Base-by-base conservation (phyloP, 805 yeast genomes). In the Metschnikowia arizonensis region DNA sequence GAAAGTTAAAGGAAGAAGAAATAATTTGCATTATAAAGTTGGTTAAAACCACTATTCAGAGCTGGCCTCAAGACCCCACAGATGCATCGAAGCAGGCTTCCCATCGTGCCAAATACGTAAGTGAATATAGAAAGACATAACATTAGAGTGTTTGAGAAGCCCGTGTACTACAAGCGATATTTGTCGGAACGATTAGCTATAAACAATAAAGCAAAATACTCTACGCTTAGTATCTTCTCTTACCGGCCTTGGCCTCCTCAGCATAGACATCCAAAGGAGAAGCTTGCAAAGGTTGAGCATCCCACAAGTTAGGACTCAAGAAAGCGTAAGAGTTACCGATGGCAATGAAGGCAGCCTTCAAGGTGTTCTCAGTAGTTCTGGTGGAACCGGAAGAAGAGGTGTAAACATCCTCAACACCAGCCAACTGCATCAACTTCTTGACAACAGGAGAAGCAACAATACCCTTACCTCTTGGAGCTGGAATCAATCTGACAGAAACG, bases 391-490 rank as follows among this genome's bases (percentile, higher is more conserved):
- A 82, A 65, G 99, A 91, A 66, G 95, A 82, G 64, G 99, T 93
- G 89, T 90, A 93, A 68, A 93, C 96, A 79, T 93, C 99, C 81
- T 91, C 96, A 74, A 93, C 84, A 88, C 99, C 99, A 71, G 97
- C 99, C 74, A 93, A 87, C 81, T 91, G 96, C 80, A 93, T 81
- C 77, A 93, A 84, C 80, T 89, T 89, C 87, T 90, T 91, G 74
- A 93, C 98, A 63, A 96, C 97, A 74, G 99, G 98, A 64, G 99
- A 93, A 71, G 99, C 99, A 65, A 93, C 97, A 72, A 93, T 88
- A 86, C 97, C 98, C 75, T 96, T 89, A 91, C 99, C 99, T 84
- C 99, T 93, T 84, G 99, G 98, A 62, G 99, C 99, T 77, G 99
- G 99, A 72, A 93, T 90, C 73, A 93, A 84, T 84, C 99, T 89